Base-by-base conservation (phyloP, 352 stramenopile genomes). In the Lagenidium sp. region DNA sequence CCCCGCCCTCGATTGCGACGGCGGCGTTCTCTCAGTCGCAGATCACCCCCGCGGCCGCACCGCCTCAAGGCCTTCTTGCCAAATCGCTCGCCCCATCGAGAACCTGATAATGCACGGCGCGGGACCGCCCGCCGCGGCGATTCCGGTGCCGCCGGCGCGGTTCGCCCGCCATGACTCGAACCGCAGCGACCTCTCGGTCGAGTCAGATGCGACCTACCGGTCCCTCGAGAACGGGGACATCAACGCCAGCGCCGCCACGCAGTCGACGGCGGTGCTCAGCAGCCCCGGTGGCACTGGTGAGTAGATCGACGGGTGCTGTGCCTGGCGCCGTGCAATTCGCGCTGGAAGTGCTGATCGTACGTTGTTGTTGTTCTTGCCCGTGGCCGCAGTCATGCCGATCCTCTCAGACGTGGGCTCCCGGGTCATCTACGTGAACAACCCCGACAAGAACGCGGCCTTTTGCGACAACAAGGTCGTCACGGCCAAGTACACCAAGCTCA, bases 401-500 rank as follows among this genome's bases (percentile, higher is more conserved):
- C 49, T 83, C 0, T 50, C 49, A 1, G 66, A 87, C 16, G 34
- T 38, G 4, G 79, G 74, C 38, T 74, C 75, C 11, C 67, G 76
- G 34, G 58, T 82, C 37, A 68, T 94, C 24, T 82, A 79, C 56
- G 50, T 95, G 29, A 95, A 91, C 49, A 60, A 80, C 32, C 41
- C 69, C 8, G 46, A 19, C 13, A 60, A 65, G 39, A 95, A 92
- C 53, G 23, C 53, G 2, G 72, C 60, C 35, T 94, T 89, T 42
- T 82, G 74, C 43, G 59, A 80, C 63, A 95, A 95, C 57, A 66
- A 68, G 38, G 79, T 94, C 21, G 52, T 83, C 31, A 95, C 79
- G 6, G 76, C 79, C 30, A 87, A 89, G 56, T 95, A 95, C 66
- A 91, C 80, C n/a, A 81, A 80, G 48, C 65, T 79, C 49, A 88